These are phyloP conservation scores for Macrocystidia cucumis DNA, from an alignment of 1,284 basidiomycete species.

Conservation along the genomic window DNA sequence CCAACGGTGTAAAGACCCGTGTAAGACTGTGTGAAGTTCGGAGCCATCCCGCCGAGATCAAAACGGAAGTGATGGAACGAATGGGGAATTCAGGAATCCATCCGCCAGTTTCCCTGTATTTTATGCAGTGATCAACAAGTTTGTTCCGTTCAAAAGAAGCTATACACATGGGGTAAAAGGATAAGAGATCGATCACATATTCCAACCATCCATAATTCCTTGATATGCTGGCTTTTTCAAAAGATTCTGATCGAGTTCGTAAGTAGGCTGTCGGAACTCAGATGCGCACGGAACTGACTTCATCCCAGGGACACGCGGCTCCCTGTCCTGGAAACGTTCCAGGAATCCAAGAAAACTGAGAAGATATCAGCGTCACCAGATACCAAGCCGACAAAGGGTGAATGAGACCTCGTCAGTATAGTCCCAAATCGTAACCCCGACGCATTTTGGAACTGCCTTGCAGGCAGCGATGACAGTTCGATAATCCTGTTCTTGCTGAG, in stretches of 20 bases:
- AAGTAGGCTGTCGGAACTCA: not conserved
- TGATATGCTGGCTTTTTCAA: slow-evolving; percentile 31
- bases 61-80: too few species aligned
- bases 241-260: slow-evolving; percentile 19
- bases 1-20: too few species aligned
- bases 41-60: too few species aligned
- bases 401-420: slow-evolving; percentile 35
- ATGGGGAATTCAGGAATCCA: too few species aligned
- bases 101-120: too few species aligned
- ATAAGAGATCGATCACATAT: too few species aligned
- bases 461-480: slow-evolving; percentile 37
- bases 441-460: slow-evolving; percentile 29
- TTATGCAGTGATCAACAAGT: too few species aligned
- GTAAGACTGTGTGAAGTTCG: too few species aligned
- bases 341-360: slow-evolving; percentile 45
- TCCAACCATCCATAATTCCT: slow-evolving; percentile 29
- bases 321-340: slow-evolving; percentile 39
- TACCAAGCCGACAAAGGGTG: not conserved
- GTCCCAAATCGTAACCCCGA: slow-evolving; percentile 45
- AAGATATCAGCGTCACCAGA: not conserved
- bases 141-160: too few species aligned
- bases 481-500: slow-evolving; percentile 42
- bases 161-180: too few species aligned
- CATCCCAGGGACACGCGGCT: slow-evolving; percentile 41
- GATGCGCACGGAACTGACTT: slow-evolving; percentile 20